Evolutionary conservation across 2,329 filamentous ascomycete species (phyloP), one percentile per base, ranked within the genome.

Genomic region (Stagonosporopsis vannaccii): DNA sequence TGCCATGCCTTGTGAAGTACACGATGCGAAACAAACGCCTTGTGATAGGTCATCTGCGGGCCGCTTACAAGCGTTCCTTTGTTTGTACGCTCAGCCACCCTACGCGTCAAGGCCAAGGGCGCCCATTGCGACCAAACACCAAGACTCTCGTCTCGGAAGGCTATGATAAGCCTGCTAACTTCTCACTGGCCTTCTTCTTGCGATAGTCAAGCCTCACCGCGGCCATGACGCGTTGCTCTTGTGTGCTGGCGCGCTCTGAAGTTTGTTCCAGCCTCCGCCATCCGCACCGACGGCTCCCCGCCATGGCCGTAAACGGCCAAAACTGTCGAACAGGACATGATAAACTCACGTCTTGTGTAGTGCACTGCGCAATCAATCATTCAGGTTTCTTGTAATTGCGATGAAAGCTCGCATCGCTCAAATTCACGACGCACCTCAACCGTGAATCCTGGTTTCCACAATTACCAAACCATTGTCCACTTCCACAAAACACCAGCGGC

Each of bases 211-310:
- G 63, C 56, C 58, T 59, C 32, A 47, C 46, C 39, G 53, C 52
- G 49, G 56, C 48, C 58, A 63, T 73, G 67, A 74, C 71, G 70
- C 69, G 69, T 72, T 65, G 44, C 59, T 62, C 40, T 56, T 47
- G 52, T 53, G 54, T 46, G 37, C 23, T 60, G 59, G 59, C 56
- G 49, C 36, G 42, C 59, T 48, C 32, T 65, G 54, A 59, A 42
- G 58, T 59, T 56, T 48, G 41, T 62, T 56, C 65, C 58, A 65
- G 65, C 52, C 62, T 58, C 46, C 57, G 50, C 40, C 58, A 35
- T 54, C 46, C 41, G 37, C 52, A 30, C 58, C 51, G 48, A 60
- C 65, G 66, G 70, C 58, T 72, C 68, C 69, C 70, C 69, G 63
- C 70, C 47, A 56, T 62, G 66, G 55, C 66, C 64, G 59, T 41